Evolutionary conservation across 768 basidiomycete genomes (phyloP).

Genomic region (Phanerochaete carnosa): DNA sequence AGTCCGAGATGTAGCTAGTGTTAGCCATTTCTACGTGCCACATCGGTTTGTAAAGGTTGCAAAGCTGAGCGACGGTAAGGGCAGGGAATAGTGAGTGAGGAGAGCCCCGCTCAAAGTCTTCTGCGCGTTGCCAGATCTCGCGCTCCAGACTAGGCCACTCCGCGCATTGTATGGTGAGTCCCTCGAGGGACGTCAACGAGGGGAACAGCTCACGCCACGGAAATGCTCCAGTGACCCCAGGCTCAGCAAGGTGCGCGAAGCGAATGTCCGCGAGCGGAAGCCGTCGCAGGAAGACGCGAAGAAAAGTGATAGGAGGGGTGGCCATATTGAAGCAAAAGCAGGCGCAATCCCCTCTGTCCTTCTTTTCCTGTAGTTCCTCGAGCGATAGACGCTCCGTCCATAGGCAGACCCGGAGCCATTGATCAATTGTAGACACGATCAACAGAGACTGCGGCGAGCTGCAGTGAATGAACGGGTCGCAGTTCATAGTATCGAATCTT

Average conservation of each 20-base stretch:
- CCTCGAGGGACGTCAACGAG: not conserved
- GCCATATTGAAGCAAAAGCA: not conserved
- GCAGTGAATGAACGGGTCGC: no score
- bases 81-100: no score
- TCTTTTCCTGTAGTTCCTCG: not conserved
- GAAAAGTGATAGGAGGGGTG: not conserved
- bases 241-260: not conserved
- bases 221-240: no score
- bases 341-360: not conserved
- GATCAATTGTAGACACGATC: not conserved
- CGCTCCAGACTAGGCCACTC: not conserved
- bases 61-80: no score
- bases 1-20: no score
- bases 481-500: not conserved
- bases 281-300: not conserved
- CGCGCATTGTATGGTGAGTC: not conserved
- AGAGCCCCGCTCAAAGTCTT: no score
- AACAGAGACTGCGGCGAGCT: not conserved
- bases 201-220: not conserved
- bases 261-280: not conserved
- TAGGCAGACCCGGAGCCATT: not conserved
- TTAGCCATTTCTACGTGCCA: no score
- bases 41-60: no score
- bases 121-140: no score
- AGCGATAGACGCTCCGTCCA: not conserved